Base-by-base conservation (phyloP, 495 filamentous ascomycete genomes). In the Trichodelitschia bisporula region DNA sequence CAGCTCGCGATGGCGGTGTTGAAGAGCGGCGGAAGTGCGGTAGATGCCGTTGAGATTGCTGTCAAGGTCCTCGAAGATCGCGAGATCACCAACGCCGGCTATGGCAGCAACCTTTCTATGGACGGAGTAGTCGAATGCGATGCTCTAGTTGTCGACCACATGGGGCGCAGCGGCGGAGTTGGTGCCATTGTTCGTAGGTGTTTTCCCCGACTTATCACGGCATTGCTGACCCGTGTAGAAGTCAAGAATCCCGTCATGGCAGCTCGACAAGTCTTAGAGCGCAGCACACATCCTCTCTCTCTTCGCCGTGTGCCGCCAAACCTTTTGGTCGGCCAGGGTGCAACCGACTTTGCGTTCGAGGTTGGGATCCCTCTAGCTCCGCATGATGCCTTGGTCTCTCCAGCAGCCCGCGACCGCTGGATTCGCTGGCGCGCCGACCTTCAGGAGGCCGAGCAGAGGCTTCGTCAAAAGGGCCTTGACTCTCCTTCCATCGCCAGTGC, bases 21-120 rank as follows among this genome's bases (percentile, higher is more conserved):
- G 24, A 68, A 58, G 28, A 64, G 62, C 44, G 89, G 86, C 3
- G 77, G 69, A 12, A 63, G 66, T 28, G 78, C 83, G 3, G 54
- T 86, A 15, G 78, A 93, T 36, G 86, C 86, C n/a, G 80, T 90
- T 18, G 86, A 95, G 48, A 68, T 75, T 30, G 83, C 89, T 17
- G 64, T 97, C 35, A 75, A 68, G 41, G 58, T 73, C 12, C 62
- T 97, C 21, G 86, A 97, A 48, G 77, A 97, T 43, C 67, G 71
- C 27, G 78, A 91, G 39, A 91, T 97, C 42, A 95, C 89, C 15
- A 97, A 97, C 49, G 72, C 83, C 11, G 86, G 89, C 11, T 93
- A 72, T 41, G 89, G 89, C 19, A 95, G 89, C 53, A 97, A 97
- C 42, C 52, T 93, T n/a, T 66, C 72, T 28, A 70, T 83, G 30